Percentiles rank a stretch among this genome's conserved stretches.
Conservation (phyloP, 345 rosid genomes). For the Populus tremula region DNA sequence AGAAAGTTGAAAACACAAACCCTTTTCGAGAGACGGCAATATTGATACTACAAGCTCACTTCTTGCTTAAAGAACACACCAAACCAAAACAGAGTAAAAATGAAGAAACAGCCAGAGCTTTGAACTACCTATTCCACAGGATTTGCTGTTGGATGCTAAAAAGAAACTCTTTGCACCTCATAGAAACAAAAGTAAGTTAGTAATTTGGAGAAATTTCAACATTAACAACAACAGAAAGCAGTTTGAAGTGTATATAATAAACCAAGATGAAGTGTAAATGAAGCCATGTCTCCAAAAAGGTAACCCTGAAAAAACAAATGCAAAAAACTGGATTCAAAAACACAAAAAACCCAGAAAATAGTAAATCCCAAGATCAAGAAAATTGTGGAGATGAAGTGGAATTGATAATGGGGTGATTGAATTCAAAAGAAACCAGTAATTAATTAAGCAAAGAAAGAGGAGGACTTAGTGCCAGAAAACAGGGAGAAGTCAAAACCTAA, state of each 20-base stretch:
- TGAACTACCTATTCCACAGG: neutral
- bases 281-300: slow-evolving; percentile 11
- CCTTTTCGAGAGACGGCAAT: slow-evolving; percentile 18
- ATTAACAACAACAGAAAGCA: neutral
- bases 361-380: neutral
- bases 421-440: neutral
- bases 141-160: neutral
- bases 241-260: neutral
- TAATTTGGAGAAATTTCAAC: slow-evolving; percentile 2
- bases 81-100: neutral
- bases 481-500: slow-evolving; percentile 27
- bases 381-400: neutral
- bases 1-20: slow-evolving; percentile 14
- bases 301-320: neutral
- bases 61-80: slow-evolving; percentile 14
- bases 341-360: neutral
- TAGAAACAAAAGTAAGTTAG: neutral
- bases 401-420: too few relatives aligned
- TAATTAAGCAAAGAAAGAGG: neutral
- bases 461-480: slow-evolving; percentile 14
- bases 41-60: neutral
- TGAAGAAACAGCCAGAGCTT: neutral
- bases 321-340: neutral
- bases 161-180: neutral
- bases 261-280: slow-evolving; percentile 18